phyloP scores from a whole-genome alignment of 129 eudicot species.

The Helianthus tuberosus region DNA sequence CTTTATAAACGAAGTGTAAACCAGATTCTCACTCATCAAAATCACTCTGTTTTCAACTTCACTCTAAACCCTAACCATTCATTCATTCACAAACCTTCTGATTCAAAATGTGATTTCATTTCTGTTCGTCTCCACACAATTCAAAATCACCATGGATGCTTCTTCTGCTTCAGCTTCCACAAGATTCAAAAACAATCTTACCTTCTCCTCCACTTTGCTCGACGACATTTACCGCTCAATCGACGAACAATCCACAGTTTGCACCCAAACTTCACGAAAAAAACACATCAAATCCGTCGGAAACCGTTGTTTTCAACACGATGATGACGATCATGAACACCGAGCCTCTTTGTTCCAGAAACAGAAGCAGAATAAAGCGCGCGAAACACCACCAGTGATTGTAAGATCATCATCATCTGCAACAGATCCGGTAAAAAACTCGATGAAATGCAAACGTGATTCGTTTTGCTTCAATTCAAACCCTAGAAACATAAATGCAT shows the following conservation, averaged over 20 bases:
- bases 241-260: constrained; percentile 33
- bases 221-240: constrained; percentile 78
- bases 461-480: too few species aligned
- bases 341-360: too few species aligned
- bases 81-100: background rate
- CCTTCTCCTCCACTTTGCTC: constrained; percentile 77
- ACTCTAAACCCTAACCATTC: background rate
- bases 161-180: constrained; percentile 16
- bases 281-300: constrained; percentile 6
- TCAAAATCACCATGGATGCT: constrained; percentile 8
- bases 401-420: too few species aligned
- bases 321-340: too few species aligned
- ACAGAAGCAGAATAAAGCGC: too few species aligned
- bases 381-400: too few species aligned
- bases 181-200: constrained; percentile 33
- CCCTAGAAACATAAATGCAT: too few species aligned
- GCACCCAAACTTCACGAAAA: constrained; percentile 31
- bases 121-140: background rate
- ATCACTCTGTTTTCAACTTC: too few species aligned
- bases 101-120: constrained; percentile 14
- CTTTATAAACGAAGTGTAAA: constrained; percentile 3
- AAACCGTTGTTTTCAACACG: background rate
- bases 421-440: too few species aligned
- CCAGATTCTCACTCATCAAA: constrained; percentile 5
- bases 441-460: too few species aligned